These are phyloP conservation scores for Cenchrus purpureus DNA, from an alignment of 176 grass and related monocot species.

Conservation along the genomic window DNA sequence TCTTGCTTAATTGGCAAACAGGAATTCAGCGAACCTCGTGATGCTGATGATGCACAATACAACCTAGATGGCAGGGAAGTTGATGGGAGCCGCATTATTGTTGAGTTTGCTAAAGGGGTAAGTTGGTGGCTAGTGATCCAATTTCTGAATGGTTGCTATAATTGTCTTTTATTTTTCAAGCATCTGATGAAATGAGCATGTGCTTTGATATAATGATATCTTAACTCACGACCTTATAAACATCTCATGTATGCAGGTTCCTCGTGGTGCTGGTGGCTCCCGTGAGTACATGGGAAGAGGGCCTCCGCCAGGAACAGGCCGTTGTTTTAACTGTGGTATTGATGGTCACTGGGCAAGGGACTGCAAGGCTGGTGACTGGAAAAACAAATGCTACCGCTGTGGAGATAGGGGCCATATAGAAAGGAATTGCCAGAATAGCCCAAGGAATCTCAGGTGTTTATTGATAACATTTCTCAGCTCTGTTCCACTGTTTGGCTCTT, in stretches of 20 bases:
- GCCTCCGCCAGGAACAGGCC: slow-evolving; percentile 85
- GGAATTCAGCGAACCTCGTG: slow-evolving; percentile 90
- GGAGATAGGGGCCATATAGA: slow-evolving; percentile 96
- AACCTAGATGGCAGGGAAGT: slow-evolving; percentile 89
- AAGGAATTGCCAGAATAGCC: slow-evolving; percentile 98
- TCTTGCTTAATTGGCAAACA: slow-evolving; percentile 34
- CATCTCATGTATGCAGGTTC: slow-evolving; percentile 44
- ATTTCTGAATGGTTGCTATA: not conserved
- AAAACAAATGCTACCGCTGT: slow-evolving; percentile 99
- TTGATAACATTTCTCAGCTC: not conserved
- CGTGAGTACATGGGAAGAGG: slow-evolving; percentile 89
- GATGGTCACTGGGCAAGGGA: slow-evolving; percentile 99
- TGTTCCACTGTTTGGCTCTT: not conserved
- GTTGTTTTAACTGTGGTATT: slow-evolving; percentile 97
- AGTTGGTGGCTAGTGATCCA: slow-evolving; percentile 2
- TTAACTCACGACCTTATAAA: not conserved
- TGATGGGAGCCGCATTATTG: slow-evolving; percentile 89
- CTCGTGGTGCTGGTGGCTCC: slow-evolving; percentile 72
- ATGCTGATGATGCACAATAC: slow-evolving; percentile 95
- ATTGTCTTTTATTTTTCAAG: not conserved
- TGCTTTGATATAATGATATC: not conserved
- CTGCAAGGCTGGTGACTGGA: slow-evolving; percentile 98
- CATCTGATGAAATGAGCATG: slow-evolving; percentile 7
- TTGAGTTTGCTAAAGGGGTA: slow-evolving; percentile 98
- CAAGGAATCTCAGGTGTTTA: slow-evolving; percentile 67